Conservation (phyloP, 139 green algal genomes). For the Tetratostichococcus sp. region DNA sequence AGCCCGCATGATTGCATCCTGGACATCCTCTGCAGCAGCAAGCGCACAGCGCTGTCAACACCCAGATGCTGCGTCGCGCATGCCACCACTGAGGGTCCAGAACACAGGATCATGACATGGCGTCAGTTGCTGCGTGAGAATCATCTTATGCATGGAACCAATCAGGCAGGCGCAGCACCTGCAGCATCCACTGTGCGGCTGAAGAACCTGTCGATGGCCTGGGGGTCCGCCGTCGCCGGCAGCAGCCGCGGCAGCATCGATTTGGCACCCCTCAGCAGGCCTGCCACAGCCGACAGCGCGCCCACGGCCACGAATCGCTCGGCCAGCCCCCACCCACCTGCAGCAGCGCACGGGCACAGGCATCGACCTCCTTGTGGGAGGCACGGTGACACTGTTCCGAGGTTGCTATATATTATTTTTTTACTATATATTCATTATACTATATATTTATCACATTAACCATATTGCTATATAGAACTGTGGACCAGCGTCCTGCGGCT, state of each 20-base stretch:
- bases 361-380: neutral
- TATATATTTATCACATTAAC: too few relatives aligned
- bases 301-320: slow-evolving; percentile 31
- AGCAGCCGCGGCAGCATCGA: slow-evolving; percentile 17
- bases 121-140: too few relatives aligned
- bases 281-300: slow-evolving; percentile 26
- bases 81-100: too few relatives aligned
- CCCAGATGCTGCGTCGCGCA: too few relatives aligned
- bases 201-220: slow-evolving; percentile 30
- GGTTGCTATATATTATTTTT: too few relatives aligned
- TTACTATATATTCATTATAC: too few relatives aligned
- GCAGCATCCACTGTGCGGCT: slow-evolving; percentile 22
- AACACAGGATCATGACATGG: too few relatives aligned
- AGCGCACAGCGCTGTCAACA: too few relatives aligned
- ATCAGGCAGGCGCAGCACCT: neutral
- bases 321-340: slow-evolving; percentile 42
- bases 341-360: neutral
- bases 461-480: too few relatives aligned
- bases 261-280: slow-evolving; percentile 14
- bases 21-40: slow-evolving; percentile 28
- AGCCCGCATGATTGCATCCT: slow-evolving; percentile 21
- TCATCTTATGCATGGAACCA: too few relatives aligned
- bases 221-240: slow-evolving; percentile 6
- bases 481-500: too few relatives aligned
- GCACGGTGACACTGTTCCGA: neutral